phyloP scores from a whole-genome alignment of 2,329 filamentous ascomycete genomes.

The Biscogniauxia mediterranea region DNA sequence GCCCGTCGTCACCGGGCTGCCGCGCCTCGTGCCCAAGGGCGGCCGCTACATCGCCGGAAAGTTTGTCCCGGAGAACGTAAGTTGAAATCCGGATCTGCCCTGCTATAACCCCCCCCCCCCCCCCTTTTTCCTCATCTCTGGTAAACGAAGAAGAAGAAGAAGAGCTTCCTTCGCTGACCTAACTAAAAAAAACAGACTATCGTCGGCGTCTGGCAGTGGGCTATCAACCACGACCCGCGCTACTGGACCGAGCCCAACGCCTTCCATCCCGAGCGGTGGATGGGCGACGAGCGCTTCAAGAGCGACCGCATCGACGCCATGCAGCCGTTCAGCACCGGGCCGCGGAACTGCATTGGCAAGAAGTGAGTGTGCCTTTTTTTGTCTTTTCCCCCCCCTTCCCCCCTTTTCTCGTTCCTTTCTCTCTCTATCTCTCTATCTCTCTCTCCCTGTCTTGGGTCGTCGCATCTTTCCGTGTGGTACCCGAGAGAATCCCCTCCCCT shows the following conservation, averaged over 20 bases:
- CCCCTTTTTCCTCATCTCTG: background rate
- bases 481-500: background rate
- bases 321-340: constrained; percentile 38
- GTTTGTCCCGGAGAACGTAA: constrained; percentile 27
- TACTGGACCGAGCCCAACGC: constrained; percentile 38
- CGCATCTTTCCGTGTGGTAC: no score
- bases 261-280: constrained; percentile 42
- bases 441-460: no score
- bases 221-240: constrained; percentile 33
- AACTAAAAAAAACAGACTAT: constrained; percentile 28
- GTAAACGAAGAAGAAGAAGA: background rate
- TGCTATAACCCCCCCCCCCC: no score
- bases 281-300: constrained; percentile 30
- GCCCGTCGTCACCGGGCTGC: constrained; percentile 26
- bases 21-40: constrained; percentile 25
- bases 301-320: constrained; percentile 34
- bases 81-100: no score
- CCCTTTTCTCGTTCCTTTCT: no score
- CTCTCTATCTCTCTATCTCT: background rate
- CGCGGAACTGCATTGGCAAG: constrained; percentile 40
- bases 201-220: constrained; percentile 39
- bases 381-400: no score
- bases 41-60: constrained; percentile 26
- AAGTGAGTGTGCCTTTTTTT: constrained; percentile 33
- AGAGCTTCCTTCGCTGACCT: constrained; percentile 7